Base-by-base conservation (phyloP, 768 basidiomycete genomes). In the Ramaria sp. region DNA sequence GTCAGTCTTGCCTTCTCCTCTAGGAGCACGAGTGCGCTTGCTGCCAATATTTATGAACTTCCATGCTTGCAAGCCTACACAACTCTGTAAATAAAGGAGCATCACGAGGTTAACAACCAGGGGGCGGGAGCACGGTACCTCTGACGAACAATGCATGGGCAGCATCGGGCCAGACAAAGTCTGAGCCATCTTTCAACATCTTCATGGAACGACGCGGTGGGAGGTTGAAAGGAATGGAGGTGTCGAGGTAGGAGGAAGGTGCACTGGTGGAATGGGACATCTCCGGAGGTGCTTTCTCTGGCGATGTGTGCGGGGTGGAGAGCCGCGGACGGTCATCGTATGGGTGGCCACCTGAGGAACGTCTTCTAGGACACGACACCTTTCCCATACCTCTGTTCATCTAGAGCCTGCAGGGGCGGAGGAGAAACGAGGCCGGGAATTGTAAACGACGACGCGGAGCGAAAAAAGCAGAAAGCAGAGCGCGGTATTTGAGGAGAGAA, bases 141-240 rank as follows among this genome's bases (percentile, higher is more conserved):
- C 85, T 73, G 12, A 89, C 84, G 67, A 90, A 90, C 61, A 85
- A 67, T 64, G 78, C 75, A 66, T 90, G 88, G 62, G 89, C 76
- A 53, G 71, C 67, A 66, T 88, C 85, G 49, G 88, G 87, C 88
- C 88, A 90, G 50, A 90, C 88, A 61, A 88, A 87, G 63, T 69
- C 71, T 37, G 76, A 74, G 63, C 87, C 87, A 61, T 89, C 86
- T 65, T 88, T 89, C 68, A 90, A 73, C 58, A 89, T 82, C 67
- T 89, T 90, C 53, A 55, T 55, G 8, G 53, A 55, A 20, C 53
- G 53, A 55, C 53, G 53, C 53, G 53, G 53, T 24, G 53, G 53
- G 25, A 55, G 32, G 30, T 45, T 55, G 42, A 37, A 55, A 55
- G 53, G 41, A 55, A 55, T 45, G 53, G 44, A 27, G 16, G 53